phyloP scores from a whole-genome alignment of 2,329 filamentous ascomycete genomes.

The Stenocarpella maydis region DNA sequence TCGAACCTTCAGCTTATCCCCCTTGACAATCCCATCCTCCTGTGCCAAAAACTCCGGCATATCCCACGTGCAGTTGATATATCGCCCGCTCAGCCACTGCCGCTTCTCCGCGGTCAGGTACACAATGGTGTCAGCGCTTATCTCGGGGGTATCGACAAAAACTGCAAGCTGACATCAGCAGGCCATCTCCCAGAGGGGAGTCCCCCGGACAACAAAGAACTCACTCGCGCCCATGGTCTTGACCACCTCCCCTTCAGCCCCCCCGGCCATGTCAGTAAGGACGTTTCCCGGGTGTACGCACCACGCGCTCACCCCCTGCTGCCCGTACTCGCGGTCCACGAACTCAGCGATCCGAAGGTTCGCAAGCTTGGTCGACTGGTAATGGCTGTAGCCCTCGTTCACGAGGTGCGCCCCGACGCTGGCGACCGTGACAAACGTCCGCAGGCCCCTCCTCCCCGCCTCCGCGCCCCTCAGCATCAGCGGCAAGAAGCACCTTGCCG shows the following conservation, averaged over 20 bases:
- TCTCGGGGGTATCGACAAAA: constrained; percentile 11
- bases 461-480: constrained; percentile 42
- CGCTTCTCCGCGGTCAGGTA: constrained; percentile 24
- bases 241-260: background rate
- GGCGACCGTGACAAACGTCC: constrained; percentile 53
- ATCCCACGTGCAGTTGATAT: constrained; percentile 26
- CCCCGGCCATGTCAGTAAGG: constrained; percentile 45
- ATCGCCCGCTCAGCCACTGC: constrained; percentile 25
- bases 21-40: constrained; percentile 6
- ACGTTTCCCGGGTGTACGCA: constrained; percentile 53
- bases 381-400: constrained; percentile 46
- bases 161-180: constrained; percentile 5
- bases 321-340: constrained; percentile 50
- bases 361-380: constrained; percentile 55
- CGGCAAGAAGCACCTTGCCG: constrained; percentile 55
- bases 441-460: constrained; percentile 38
- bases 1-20: constrained; percentile 20
- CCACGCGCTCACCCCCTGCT: constrained; percentile 51
- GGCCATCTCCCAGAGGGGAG: background rate
- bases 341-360: constrained; percentile 55
- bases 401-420: constrained; percentile 49
- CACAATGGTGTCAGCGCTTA: constrained; percentile 25
- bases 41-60: constrained; percentile 9
- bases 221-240: background rate
- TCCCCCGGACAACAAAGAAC: background rate